These are phyloP conservation scores for Malassezia brasiliensis DNA, from an alignment of 1,284 basidiomycete species.

Conservation along the genomic window DNA sequence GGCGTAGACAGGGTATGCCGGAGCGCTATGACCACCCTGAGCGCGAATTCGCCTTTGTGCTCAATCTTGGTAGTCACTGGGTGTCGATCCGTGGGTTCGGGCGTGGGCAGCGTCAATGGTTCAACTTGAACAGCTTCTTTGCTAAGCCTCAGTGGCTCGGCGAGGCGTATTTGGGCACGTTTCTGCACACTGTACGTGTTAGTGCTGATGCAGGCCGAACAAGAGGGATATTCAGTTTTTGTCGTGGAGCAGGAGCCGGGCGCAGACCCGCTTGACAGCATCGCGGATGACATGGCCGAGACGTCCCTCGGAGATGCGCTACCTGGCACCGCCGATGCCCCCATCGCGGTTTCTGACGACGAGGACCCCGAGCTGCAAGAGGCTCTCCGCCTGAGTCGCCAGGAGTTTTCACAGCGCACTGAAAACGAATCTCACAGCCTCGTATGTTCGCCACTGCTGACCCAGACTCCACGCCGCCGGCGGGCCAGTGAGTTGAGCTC, in stretches of 20 bases:
- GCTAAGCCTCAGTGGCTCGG: constrained; percentile 36
- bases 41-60: constrained; percentile 38
- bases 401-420: not conserved
- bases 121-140: constrained; percentile 45
- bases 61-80: constrained; percentile 45
- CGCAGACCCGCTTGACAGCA: not conserved
- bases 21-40: constrained; percentile 23
- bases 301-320: not conserved
- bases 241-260: constrained; percentile 18
- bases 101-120: constrained; percentile 15
- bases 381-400: constrained; percentile 32
- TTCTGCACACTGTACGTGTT: constrained; percentile 27
- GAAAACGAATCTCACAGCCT: not conserved
- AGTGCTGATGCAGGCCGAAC: constrained; percentile 18
- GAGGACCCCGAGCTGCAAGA: constrained; percentile 34
- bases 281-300: constrained; percentile 8
- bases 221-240: constrained; percentile 43
- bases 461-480: constrained; percentile 13
- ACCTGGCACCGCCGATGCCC: not conserved
- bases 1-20: constrained; percentile 4
- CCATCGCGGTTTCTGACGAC: constrained; percentile 8
- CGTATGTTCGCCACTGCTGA: not conserved
- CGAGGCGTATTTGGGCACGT: constrained; percentile 34
- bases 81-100: constrained; percentile 41
- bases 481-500: constrained; percentile 6